Percentiles rank a stretch among this genome's conserved stretches.
Evolutionary conservation across 805 yeast genomes (phyloP).

Genomic region (Yarrowia sp.): DNA sequence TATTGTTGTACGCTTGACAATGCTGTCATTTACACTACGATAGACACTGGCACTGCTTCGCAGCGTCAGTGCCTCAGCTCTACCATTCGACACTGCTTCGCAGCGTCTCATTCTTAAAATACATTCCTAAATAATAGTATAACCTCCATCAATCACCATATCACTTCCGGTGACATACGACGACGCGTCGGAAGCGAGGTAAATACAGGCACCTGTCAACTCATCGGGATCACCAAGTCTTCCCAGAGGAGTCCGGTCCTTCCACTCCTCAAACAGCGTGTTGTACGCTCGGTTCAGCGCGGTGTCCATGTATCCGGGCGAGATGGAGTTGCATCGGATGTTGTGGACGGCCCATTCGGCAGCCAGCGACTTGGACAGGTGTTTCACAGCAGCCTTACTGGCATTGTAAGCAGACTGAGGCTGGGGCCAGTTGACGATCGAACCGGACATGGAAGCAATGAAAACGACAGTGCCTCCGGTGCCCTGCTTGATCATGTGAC

Average conservation of each 20-base stretch:
- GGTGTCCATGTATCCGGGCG: slow-evolving; percentile 70
- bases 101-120: too few relatives aligned
- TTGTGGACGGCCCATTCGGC: slow-evolving; percentile 71
- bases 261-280: slow-evolving; percentile 56
- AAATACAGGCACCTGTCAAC: slow-evolving; percentile 63
- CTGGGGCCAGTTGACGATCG: slow-evolving; percentile 71
- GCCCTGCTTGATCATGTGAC: slow-evolving; percentile 59
- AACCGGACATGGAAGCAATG: slow-evolving; percentile 70
- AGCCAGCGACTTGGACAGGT: slow-evolving; percentile 64
- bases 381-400: slow-evolving; percentile 70
- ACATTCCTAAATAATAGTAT: slow-evolving; percentile 38
- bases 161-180: slow-evolving; percentile 66
- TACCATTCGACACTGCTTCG: too few relatives aligned
- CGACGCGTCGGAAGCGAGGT: slow-evolving; percentile 56
- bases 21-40: too few relatives aligned
- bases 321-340: slow-evolving; percentile 64
- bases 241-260: slow-evolving; percentile 61
- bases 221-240: slow-evolving; percentile 71
- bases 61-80: too few relatives aligned
- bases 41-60: too few relatives aligned
- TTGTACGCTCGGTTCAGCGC: slow-evolving; percentile 62
- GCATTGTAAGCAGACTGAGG: slow-evolving; percentile 70
- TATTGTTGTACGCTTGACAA: too few relatives aligned
- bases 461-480: slow-evolving; percentile 58
- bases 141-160: slow-evolving; percentile 64